phyloP scores from a whole-genome alignment of 1,284 basidiomycete genomes.

The Blastosporella zonata region DNA sequence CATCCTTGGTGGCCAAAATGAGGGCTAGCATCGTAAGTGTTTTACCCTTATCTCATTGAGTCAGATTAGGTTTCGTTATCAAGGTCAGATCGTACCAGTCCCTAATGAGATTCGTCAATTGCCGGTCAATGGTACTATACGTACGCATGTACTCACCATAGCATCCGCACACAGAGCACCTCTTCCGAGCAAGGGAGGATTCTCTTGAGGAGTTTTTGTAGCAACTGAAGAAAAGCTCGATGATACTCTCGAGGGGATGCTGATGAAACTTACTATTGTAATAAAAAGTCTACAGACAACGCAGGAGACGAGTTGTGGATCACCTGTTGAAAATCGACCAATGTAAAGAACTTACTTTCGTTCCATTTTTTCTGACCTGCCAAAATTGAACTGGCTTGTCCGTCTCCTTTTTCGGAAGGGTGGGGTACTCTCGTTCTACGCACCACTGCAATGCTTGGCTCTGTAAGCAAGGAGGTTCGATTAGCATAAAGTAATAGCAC shows the following conservation, averaged over 20 bases:
- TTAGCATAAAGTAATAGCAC: not conserved
- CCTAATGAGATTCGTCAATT: conserved; percentile 25
- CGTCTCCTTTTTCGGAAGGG: conserved; percentile 57
- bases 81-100: conserved; percentile 30
- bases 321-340: not conserved
- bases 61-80: conserved; percentile 8
- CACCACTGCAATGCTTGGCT: conserved; percentile 80
- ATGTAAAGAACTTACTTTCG: conserved; percentile 40
- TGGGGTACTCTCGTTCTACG: conserved; percentile 71
- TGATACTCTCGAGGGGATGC: conserved; percentile 1
- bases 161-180: conserved; percentile 87
- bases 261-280: conserved; percentile 53
- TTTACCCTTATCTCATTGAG: conserved; percentile 58
- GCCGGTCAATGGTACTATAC: not conserved
- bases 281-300: conserved; percentile 48
- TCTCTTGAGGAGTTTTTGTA: conserved; percentile 73
- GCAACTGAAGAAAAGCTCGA: conserved; percentile 47
- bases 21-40: conserved; percentile 80
- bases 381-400: conserved; percentile 88
- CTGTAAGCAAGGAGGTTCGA: conserved; percentile 33
- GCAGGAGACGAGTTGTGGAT: not conserved
- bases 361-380: conserved; percentile 57
- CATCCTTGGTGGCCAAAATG: conserved; percentile 70
- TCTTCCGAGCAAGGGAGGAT: conserved; percentile 66
- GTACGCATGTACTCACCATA: conserved; percentile 61